Base-by-base conservation (phyloP, 345 rosid species). In the Salix viminalis region DNA sequence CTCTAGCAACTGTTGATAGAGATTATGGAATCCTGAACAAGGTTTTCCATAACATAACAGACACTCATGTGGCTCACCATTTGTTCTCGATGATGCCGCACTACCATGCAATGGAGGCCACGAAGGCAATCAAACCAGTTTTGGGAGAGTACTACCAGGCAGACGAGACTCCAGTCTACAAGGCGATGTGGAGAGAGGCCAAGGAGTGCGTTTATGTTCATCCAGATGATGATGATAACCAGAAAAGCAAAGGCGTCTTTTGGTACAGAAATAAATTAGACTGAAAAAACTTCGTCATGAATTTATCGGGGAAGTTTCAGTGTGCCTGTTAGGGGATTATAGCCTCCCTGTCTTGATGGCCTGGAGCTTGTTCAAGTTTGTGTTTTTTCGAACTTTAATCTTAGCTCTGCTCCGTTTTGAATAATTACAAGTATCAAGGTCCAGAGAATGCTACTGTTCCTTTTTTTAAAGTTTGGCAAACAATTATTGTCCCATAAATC, bases 31-130 rank as follows among this genome's bases (percentile, higher is more conserved):
- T 79, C 60, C 69, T 83, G 73, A 83, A 83, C 76, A 79, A 52
- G 81, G 80, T 79, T 2, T 83, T 83, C 69, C 85, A 83, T 44
- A 69, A 83, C 73, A 79, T 83, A 41, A 83, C 85, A 0, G 85
- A 83, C 67, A 83, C 85, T 4, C 85, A 83, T 30, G 85, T 83
- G 8, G 79, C 80, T 0, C 85, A 83, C 80, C 85, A 83, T 37
- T 39, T 83, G 70, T 76, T 83, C 81, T 79, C 83, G 1, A 75
- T 54, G 2, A 79, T 83, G 81, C 85, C 85, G 0, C 85, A 79
- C 23, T 83, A 83, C 34, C 79, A 83, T 32, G 85, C 85, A 1
- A 79, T 83, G 85, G 85, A 83, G 80, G 83, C 83, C 0, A 76
- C 85, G 0, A 46, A 76, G 42, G 74, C 73, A 0, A 79, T 83